These are phyloP conservation scores for Flaveria floridana DNA, from an alignment of 140 eudicot species.

Conservation along the genomic window DNA sequence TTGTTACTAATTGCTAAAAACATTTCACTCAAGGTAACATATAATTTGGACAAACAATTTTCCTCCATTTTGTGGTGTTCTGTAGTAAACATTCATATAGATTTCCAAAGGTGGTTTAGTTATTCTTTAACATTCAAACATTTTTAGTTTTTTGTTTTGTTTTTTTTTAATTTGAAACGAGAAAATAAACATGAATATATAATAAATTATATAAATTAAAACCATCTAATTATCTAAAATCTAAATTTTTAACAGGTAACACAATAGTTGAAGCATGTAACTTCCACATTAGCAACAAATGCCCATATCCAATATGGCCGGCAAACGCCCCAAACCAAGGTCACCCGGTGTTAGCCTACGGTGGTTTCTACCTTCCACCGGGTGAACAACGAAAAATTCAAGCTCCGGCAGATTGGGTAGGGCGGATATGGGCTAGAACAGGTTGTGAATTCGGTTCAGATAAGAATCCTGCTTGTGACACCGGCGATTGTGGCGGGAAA, in stretches of 20 bases:
- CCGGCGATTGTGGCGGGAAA: constrained; percentile 82
- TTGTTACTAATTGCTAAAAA: too few species aligned
- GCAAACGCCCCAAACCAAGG: constrained; percentile 78
- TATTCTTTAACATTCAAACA: not conserved
- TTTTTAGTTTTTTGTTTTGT: too few species aligned
- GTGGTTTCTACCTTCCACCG: constrained; percentile 73
- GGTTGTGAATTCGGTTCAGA: constrained; percentile 61
- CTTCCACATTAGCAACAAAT: constrained; percentile 64
- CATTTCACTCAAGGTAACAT: too few species aligned
- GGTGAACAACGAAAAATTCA: constrained; percentile 41
- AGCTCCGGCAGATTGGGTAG: constrained; percentile 79
- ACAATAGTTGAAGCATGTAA: constrained; percentile 44
- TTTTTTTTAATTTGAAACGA: not conserved
- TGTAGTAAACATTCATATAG: too few species aligned
- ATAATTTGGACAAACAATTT: too few species aligned
- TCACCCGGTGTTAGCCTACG: constrained; percentile 62
- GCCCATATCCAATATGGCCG: constrained; percentile 89
- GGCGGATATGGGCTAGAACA: constrained; percentile 94
- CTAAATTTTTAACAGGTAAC: constrained; percentile 27
- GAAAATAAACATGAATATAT: not conserved
- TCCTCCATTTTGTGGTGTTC: too few species aligned
- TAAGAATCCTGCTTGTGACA: constrained; percentile 59
- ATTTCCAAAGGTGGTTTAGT: too few species aligned
- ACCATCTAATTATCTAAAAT: not conserved
- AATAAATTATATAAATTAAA: not conserved